Base-by-base conservation (phyloP, 768 basidiomycete genomes). In the Pisolithus microcarpus region DNA sequence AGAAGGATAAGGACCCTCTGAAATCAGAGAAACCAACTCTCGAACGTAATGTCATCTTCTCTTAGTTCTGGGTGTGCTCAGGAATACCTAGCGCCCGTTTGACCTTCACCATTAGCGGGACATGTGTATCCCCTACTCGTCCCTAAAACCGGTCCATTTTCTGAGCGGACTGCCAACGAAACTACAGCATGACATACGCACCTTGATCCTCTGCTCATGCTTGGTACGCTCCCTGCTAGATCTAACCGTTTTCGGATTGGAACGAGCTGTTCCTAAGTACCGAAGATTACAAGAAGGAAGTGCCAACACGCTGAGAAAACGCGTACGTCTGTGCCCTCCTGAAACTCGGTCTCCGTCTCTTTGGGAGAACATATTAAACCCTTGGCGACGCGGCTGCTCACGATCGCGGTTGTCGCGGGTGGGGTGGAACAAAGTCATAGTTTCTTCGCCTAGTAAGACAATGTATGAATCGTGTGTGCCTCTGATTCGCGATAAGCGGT, bases 1-100 rank as follows among this genome's bases (percentile, higher is more conserved):
- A n/a, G n/a, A n/a, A n/a, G n/a, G n/a, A n/a, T n/a, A n/a, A n/a
- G 30, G 30, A 11, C 11, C 30, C 8, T 31, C 11, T 11, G 30
- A 31, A 31, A 11, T 31, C 8, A 10, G 9, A 31, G 10, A 11
- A 31, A 31, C 30, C 30, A 31, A 31, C 9, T 31, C 9, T 11
- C 10, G 3, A 31, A 31, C 30, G 10, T 31, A 31, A 31, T 11
- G 19, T 24, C 40, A 23, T 42, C 44, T 31, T 23, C 44, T 44
- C 26, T 26, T 26, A 10, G 38, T 50, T 49, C 69, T 72, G 36
- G 73, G 72, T 26, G 26, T 71, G 46, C 72, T 75, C 11, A 72
- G 72, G 38, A 80, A 26, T 77, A 7, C 78, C 79, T n/a, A 81
- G 59, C 0, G 74, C 64, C 28, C 74, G 75, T 57, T 75, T 78